A percentile compares a stretch with the other conserved stretches of the same genome.
Conservation (phyloP, 768 basidiomycete species). For the Pisolithus orientalis region DNA sequence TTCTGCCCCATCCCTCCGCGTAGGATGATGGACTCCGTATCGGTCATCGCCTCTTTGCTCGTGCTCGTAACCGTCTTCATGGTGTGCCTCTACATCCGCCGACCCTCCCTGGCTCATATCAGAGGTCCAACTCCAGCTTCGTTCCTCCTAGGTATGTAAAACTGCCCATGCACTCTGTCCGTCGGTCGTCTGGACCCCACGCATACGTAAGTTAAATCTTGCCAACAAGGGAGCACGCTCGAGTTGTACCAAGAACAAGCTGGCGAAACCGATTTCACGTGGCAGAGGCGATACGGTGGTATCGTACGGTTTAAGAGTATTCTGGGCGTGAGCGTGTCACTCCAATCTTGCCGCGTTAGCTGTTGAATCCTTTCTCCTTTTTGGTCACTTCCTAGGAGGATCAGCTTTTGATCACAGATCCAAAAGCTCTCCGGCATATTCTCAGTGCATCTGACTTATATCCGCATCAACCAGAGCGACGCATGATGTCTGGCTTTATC, state of each 20-base stretch:
- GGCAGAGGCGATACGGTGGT: conserved; percentile 12
- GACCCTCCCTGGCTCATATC: neutral
- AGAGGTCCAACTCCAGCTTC: neutral
- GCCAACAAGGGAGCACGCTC: neutral
- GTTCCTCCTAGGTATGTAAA: neutral
- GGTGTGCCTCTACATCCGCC: neutral
- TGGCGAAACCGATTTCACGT: conserved; percentile 13
- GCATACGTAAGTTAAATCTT: too few species aligned
- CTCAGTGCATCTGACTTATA: neutral
- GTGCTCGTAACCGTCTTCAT: neutral
- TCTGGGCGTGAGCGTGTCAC: conserved; percentile 4
- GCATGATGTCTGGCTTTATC: neutral
- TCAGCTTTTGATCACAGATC: conserved; percentile 1
- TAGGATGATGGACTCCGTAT: neutral
- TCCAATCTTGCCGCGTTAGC: neutral
- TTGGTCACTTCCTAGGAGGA: conserved; percentile 1
- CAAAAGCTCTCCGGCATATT: conserved; percentile 3
- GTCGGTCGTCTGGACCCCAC: neutral
- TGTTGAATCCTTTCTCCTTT: neutral
- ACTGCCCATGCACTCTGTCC: neutral
- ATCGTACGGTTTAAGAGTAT: conserved; percentile 10
- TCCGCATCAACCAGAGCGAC: conserved; percentile 4
- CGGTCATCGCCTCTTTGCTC: neutral
- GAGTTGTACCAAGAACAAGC: conserved; percentile 10
- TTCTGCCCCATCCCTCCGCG: too few species aligned